These are phyloP conservation scores for Cylindrotheca closterium DNA, from an alignment of 108 stramenopile species.

Conservation along the genomic window DNA sequence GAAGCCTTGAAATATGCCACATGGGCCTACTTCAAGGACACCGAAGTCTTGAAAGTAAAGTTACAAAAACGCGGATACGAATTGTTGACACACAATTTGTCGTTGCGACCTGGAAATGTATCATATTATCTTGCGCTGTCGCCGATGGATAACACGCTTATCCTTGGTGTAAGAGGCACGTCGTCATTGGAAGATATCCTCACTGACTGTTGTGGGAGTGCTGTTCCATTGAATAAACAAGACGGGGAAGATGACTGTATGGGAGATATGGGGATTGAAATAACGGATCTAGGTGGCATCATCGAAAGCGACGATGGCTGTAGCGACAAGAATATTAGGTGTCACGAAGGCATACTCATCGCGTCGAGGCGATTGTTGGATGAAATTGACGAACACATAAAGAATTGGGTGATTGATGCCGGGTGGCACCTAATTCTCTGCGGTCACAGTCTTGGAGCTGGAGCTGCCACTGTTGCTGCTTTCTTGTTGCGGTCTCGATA, in stretches of 20 bases:
- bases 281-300: neutral
- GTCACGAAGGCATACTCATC: constrained; percentile 45
- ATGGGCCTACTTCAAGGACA: constrained; percentile 53
- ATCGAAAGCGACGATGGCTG: constrained; percentile 31
- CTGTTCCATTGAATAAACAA: constrained; percentile 24
- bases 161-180: constrained; percentile 70
- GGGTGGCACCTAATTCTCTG: constrained; percentile 45
- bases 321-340: constrained; percentile 33
- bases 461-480: constrained; percentile 49
- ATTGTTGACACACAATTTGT: constrained; percentile 32
- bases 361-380: constrained; percentile 33
- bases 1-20: constrained; percentile 40
- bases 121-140: constrained; percentile 64
- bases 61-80: constrained; percentile 18
- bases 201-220: constrained; percentile 70
- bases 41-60: constrained; percentile 8
- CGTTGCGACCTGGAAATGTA: constrained; percentile 54
- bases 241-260: constrained; percentile 3
- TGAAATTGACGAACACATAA: constrained; percentile 15
- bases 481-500: constrained; percentile 54
- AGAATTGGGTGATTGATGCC: constrained; percentile 16
- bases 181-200: constrained; percentile 71
- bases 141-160: constrained; percentile 25
- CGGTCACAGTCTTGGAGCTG: constrained; percentile 67
- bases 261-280: constrained; percentile 30